phyloP scores from a whole-genome alignment of 2,329 filamentous ascomycete genomes.

The Venturia effusa region DNA sequence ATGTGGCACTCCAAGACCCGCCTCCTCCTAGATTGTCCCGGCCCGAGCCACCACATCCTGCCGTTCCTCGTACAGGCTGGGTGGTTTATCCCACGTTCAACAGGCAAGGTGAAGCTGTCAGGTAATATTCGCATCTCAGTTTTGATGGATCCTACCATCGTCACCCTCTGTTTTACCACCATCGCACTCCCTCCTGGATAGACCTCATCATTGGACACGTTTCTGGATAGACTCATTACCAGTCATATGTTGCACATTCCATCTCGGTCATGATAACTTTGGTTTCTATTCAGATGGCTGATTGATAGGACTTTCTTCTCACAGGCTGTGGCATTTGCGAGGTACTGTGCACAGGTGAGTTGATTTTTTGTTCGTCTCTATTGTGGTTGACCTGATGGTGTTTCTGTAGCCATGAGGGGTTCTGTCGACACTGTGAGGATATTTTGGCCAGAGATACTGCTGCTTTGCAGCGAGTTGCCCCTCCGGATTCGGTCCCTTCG shows the following conservation, averaged over 20 bases:
- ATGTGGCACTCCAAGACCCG: background rate
- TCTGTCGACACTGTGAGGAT: background rate
- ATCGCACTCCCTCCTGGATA: background rate
- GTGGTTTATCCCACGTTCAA: background rate
- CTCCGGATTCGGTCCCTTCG: background rate
- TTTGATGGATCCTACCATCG: background rate
- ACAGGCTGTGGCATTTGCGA: slow-evolving; percentile 1
- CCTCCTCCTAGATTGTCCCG: background rate
- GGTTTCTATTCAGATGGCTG: background rate
- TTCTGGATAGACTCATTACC: background rate
- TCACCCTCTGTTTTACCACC: background rate
- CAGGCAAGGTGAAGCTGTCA: background rate
- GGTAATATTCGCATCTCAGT: background rate
- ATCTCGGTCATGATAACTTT: background rate
- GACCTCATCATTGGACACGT: background rate
- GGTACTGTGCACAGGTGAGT: background rate
- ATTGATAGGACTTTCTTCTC: background rate
- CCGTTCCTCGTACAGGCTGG: background rate
- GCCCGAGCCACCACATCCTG: background rate
- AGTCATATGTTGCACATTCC: background rate
- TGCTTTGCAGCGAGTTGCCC: background rate
- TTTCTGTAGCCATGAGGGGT: background rate
- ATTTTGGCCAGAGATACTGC: background rate
- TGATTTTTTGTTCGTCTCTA: background rate
- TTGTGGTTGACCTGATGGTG: background rate